Evolutionary conservation across 2,329 filamentous ascomycete genomes (phyloP), one percentile per base, ranked within the genome.

Genomic region (Cladophialophora carrionii): DNA sequence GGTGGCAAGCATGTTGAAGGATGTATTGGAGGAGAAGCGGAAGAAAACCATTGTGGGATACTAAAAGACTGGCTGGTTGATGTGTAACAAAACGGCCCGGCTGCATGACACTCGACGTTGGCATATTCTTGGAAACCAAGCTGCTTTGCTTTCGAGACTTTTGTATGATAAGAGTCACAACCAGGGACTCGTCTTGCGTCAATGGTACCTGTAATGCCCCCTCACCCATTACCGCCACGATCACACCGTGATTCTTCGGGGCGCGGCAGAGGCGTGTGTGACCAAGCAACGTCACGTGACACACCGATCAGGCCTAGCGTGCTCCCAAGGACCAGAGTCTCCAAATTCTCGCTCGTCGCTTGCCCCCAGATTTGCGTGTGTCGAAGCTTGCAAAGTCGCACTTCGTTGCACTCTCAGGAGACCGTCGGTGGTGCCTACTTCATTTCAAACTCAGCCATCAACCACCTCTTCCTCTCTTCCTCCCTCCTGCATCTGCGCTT

Each of bases 1-100:
- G n/a, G 68, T 68, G 12, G 65, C 71, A 20, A 52, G n/a, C 43
- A 51, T 71, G 49, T 62, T 73, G 29, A 69, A 66, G 51, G 64
- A 58, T 20, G 68, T 71, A 22, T 56, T 73, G 49, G 55, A 61
- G 51, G 62, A 68, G 20, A 69, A 67, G 58, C 65, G 69, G 55
- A 68, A 62, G 51, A 63, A 62, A 51, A 20, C 43, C 10, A n/a
- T 43, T 7, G 37, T 17, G 37, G 37, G 37, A 43, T 8, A 7
- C 37, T 43, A 12, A 51, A 29, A 51, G n/a, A 5, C 26, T 20
- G 20, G 22, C 48, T 14, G 24, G 12, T 22, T 12, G 12, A 49
- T 51, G 48, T 51, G 24, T 51, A 51, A 26, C 48, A 51, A 51
- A 51, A 51, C 20, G 20, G 12, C 20, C 12, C 12, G 48, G 48